Evolutionary conservation across 495 filamentous ascomycete genomes (phyloP).

Genomic region (Xylaria longipes): DNA sequence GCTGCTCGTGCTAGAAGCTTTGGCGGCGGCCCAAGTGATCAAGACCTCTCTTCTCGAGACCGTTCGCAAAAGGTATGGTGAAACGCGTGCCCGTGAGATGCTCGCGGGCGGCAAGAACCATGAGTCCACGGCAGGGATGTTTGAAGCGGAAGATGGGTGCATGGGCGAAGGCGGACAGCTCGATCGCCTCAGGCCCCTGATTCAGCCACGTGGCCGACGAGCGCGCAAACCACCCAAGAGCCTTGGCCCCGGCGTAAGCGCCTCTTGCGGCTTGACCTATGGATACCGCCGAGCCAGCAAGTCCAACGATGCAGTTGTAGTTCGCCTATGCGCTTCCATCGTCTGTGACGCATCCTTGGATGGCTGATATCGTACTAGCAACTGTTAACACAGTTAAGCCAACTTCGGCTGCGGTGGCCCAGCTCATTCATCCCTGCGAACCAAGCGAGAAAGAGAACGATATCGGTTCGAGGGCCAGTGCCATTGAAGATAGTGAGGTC

Average conservation of each 20-base stretch:
- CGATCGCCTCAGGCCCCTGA: background rate
- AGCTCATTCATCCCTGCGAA: background rate
- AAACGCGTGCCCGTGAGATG: background rate
- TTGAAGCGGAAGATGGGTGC: background rate
- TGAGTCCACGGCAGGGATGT: background rate
- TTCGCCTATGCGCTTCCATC: background rate
- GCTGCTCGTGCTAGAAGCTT: background rate
- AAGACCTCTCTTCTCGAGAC: background rate
- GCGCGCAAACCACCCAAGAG: background rate
- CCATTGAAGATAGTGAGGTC: background rate
- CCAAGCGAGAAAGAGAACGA: background rate
- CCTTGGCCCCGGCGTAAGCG: background rate
- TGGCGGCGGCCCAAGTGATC: background rate
- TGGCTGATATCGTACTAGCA: background rate
- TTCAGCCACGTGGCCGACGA: background rate
- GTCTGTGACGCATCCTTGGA: background rate
- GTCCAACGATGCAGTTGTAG: background rate
- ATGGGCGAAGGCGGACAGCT: background rate
- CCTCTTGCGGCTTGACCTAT: background rate
- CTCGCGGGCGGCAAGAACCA: background rate
- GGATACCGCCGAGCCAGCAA: background rate
- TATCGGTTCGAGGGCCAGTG: background rate
- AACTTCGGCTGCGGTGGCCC: background rate
- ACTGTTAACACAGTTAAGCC: background rate
- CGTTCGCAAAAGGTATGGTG: background rate